Conservation (phyloP, 2,329 filamentous ascomycete species). For the Fusarium brevicatenulatum region DNA sequence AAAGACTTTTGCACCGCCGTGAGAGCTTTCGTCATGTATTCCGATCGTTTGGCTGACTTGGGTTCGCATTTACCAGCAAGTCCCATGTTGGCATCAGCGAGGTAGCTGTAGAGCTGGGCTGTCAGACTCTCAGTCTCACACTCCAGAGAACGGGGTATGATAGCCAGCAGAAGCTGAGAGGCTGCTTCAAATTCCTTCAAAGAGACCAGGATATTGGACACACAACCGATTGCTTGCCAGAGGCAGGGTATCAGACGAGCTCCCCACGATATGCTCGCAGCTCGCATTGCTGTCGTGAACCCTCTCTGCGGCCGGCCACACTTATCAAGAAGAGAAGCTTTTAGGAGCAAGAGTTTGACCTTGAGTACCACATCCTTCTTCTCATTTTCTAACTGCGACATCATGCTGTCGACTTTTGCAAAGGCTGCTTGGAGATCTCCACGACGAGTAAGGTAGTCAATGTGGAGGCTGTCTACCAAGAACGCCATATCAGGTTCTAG, state of each 20-base stretch:
- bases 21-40: conserved; percentile 67
- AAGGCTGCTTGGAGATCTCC: conserved; percentile 61
- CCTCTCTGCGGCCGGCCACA: conserved; percentile 77
- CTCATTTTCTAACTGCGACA: conserved; percentile 55
- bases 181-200: conserved; percentile 77
- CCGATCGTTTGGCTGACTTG: conserved; percentile 59
- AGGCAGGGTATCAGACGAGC: conserved; percentile 74
- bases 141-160: conserved; percentile 82
- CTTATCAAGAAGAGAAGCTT: conserved; percentile 75
- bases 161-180: conserved; percentile 69
- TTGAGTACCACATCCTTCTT: conserved; percentile 70
- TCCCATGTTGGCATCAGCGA: conserved; percentile 84
- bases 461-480: conserved; percentile 61
- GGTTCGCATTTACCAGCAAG: conserved; percentile 67
- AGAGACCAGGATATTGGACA: conserved; percentile 75
- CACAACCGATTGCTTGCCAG: conserved; percentile 75
- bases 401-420: conserved; percentile 57
- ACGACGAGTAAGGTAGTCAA: conserved; percentile 61
- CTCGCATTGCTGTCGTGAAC: conserved; percentile 80
- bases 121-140: conserved; percentile 70
- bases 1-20: conserved; percentile 72
- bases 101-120: conserved; percentile 73
- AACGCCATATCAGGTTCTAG: conserved; percentile 64
- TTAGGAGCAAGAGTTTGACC: conserved; percentile 76
- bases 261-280: conserved; percentile 77